These are phyloP conservation scores for Rubia peregrina DNA, from an alignment of 305 asterid genomes.

Conservation along the genomic window DNA sequence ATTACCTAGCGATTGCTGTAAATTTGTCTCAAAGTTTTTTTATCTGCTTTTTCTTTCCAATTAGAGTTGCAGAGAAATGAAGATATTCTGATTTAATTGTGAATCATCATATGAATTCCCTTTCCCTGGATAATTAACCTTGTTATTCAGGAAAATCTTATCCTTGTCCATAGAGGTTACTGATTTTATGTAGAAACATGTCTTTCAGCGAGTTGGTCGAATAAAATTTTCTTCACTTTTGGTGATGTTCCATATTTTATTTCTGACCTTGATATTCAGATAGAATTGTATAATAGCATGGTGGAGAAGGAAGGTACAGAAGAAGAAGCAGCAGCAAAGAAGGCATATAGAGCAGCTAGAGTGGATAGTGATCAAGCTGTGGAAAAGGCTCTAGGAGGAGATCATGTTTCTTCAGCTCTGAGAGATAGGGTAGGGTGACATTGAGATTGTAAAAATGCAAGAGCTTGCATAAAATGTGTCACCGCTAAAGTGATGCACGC, in stretches of 20 bases:
- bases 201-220: neutral
- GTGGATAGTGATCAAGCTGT: slow-evolving; percentile 55
- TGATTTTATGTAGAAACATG: neutral
- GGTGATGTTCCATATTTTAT: slow-evolving; percentile 2
- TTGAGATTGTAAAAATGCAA: slow-evolving; percentile 8
- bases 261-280: slow-evolving; percentile 33
- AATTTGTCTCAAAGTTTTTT: neutral
- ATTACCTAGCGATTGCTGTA: neutral
- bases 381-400: slow-evolving; percentile 63
- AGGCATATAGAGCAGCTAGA: slow-evolving; percentile 85
- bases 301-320: slow-evolving; percentile 77
- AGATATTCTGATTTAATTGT: neutral
- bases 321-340: slow-evolving; percentile 65
- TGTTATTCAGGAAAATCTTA: neutral
- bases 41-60: neutral
- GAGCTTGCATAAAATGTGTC: slow-evolving; percentile 3
- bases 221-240: neutral
- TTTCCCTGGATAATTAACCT: neutral
- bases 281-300: slow-evolving; percentile 78
- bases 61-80: neutral
- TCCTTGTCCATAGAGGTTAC: neutral
- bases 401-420: slow-evolving; percentile 82
- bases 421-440: slow-evolving; percentile 62
- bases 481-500: slow-evolving; percentile 5
- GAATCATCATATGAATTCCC: neutral